Percentiles rank a stretch among this genome's conserved stretches.
Conservation (phyloP, 768 basidiomycete species). For the Lactarius quietus region DNA sequence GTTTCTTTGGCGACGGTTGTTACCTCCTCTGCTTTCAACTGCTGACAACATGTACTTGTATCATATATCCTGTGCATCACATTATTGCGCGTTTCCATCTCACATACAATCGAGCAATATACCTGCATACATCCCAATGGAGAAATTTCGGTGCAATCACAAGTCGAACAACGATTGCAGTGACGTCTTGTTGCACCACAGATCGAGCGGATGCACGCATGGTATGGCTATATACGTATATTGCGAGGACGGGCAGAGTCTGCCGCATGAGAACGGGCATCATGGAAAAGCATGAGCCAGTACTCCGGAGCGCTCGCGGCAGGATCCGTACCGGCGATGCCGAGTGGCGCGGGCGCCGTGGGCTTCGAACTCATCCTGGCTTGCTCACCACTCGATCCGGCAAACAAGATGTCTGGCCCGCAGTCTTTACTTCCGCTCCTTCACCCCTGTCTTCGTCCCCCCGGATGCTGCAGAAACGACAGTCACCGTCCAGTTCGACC, state of each 20-base stretch:
- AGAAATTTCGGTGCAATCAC: no score
- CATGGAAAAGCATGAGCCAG: not conserved
- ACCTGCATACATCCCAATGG: not conserved
- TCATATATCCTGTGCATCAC: constrained; percentile 16
- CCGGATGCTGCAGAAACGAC: constrained; percentile 12
- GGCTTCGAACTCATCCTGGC: no score
- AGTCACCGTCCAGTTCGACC: not conserved
- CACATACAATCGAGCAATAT: not conserved
- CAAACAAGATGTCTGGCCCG: not conserved
- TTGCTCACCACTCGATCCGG: no score
- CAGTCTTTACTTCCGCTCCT: not conserved
- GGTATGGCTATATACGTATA: no score
- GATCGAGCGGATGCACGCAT: not conserved
- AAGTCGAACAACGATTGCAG: no score
- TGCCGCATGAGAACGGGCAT: not conserved
- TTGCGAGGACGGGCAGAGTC: not conserved
- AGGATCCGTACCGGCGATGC: not conserved
- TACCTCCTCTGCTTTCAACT: not conserved
- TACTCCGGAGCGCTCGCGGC: not conserved
- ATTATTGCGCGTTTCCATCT: not conserved
- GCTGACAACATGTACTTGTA: constrained; percentile 17
- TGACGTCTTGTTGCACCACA: not conserved
- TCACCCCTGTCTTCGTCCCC: not conserved
- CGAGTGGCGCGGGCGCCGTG: no score
- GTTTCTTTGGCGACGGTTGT: not conserved